phyloP scores from a whole-genome alignment of 805 yeast genomes.

The Hemisphaericaspora nanyangensis region DNA sequence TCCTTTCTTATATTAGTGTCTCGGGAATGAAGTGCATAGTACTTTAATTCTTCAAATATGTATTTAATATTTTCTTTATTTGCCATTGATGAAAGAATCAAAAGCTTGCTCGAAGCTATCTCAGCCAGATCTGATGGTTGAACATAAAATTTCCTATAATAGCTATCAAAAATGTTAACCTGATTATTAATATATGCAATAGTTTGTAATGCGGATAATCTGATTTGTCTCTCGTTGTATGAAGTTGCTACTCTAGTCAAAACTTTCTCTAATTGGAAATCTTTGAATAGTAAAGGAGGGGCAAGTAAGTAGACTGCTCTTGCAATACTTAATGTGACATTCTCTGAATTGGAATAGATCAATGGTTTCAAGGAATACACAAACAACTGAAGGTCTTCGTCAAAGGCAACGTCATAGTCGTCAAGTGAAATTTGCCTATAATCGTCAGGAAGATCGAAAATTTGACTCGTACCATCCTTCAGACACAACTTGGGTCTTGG shows the following conservation, averaged over 20 bases:
- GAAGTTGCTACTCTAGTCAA: conserved; percentile 43
- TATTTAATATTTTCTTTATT: conserved; percentile 47
- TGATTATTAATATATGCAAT: conserved; percentile 36
- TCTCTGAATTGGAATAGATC: conserved; percentile 49
- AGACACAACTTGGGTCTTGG: conserved; percentile 46
- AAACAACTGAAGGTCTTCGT: conserved; percentile 57
- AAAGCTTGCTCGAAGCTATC: conserved; percentile 52
- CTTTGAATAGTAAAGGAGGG: conserved; percentile 49
- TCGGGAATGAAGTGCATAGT: conserved; percentile 29
- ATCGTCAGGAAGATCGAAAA: conserved; percentile 41
- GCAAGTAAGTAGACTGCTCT: conserved; percentile 56
- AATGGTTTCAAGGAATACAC: conserved; percentile 45
- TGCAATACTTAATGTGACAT: conserved; percentile 59
- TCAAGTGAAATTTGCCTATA: conserved; percentile 18
- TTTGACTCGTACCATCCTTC: conserved; percentile 25
- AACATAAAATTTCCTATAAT: conserved; percentile 49
- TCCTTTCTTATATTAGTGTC: conserved; percentile 28
- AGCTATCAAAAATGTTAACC: conserved; percentile 29
- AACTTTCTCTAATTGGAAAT: conserved; percentile 46
- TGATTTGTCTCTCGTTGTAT: conserved; percentile 16
- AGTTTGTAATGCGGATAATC: conserved; percentile 42
- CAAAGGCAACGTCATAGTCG: conserved; percentile 37
- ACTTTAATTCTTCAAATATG: conserved; percentile 62
- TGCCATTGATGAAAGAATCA: conserved; percentile 57
- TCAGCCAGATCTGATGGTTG: conserved; percentile 48